Base-by-base conservation (phyloP, 2,329 filamentous ascomycete genomes). In the Clonostachys rosea region DNA sequence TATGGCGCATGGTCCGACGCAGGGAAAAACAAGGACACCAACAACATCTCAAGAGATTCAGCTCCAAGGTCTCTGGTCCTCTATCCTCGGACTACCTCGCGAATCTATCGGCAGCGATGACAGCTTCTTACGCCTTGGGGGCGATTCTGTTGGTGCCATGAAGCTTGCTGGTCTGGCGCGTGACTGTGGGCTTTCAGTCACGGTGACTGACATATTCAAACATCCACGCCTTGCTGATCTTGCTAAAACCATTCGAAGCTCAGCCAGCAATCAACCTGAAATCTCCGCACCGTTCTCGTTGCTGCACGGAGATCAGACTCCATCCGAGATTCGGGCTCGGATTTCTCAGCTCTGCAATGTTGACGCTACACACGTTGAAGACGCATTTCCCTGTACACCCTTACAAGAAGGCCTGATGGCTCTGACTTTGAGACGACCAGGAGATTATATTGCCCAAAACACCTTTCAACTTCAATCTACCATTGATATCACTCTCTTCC, bases 101-200 rank as follows among this genome's bases (percentile, higher is more conserved):
- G 16, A 24, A 24, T 18, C 13, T 3, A 73, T 78, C 9, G 66
- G 71, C 3, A 56, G 68, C 4, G 68, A 76, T 12, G 71, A 78
- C 51, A 75, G 74, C 59, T 79, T 80, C 58, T 78, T 79, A 65
- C 68, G 67, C 3, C 65, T 78, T 0, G 76, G 76, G 2, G 76
- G 76, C 16, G 75, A 79, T 58, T 79, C 76, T 0, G 70, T 79
- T 11, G 59, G 68, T 2, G 75, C 74, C 1, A 81, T 80, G 73
- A 75, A 73, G 52, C 57, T 81, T 2, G 76, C 79, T 1, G 69
- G 75, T 8, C 68, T 70, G 41, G 67, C 73, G 9, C 62, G 75
- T 40, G 60, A 64, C 11, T 64, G 68, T 34, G 68, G 67, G 1
- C 54, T 76, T 24, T 56, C 63, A 5, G 50, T 80, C 16, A 74